phyloP scores from a whole-genome alignment of 2,329 filamentous ascomycete species.

The Aspergillus awamori region DNA sequence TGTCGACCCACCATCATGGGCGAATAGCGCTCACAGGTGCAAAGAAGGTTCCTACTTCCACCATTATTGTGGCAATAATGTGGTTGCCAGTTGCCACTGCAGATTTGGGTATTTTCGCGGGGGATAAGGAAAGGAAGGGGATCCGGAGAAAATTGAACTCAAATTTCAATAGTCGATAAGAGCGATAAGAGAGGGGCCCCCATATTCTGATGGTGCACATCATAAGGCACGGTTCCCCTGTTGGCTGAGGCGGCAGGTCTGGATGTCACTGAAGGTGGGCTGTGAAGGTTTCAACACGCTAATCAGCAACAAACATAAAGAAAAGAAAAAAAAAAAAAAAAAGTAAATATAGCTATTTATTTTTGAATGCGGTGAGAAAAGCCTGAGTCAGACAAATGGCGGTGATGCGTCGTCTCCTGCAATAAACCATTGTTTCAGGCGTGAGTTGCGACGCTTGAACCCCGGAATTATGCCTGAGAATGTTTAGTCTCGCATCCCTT shows the following conservation, averaged over 20 bases:
- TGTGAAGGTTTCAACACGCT: too few species aligned
- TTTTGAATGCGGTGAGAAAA: slow-evolving; percentile 19
- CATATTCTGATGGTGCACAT: not conserved
- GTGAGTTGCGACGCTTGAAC: slow-evolving; percentile 10
- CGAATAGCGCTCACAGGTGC: not conserved
- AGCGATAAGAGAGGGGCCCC: slow-evolving; percentile 19
- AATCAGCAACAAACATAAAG: not conserved
- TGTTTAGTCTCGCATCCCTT: slow-evolving; percentile 3
- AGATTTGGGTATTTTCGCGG: slow-evolving; percentile 23
- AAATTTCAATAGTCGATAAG: slow-evolving; percentile 6
- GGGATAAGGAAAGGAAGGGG: slow-evolving; percentile 25
- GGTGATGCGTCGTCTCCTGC: slow-evolving; percentile 21
- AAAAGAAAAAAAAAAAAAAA: not conserved
- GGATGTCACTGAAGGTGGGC: not conserved
- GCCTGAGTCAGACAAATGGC: slow-evolving; percentile 16
- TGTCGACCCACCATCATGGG: slow-evolving; percentile 5
- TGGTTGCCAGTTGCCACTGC: slow-evolving; percentile 14
- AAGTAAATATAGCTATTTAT: not conserved
- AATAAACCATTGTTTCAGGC: slow-evolving; percentile 25
- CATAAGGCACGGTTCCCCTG: not conserved
- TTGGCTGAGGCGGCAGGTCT: slow-evolving; percentile 1
- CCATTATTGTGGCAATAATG: slow-evolving; percentile 3
- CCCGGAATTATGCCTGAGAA: slow-evolving; percentile 10
- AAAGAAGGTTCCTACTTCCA: slow-evolving; percentile 8
- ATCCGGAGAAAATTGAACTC: slow-evolving; percentile 21